Base-by-base conservation (phyloP, 495 filamentous ascomycete species). In the Podospora appendiculata region DNA sequence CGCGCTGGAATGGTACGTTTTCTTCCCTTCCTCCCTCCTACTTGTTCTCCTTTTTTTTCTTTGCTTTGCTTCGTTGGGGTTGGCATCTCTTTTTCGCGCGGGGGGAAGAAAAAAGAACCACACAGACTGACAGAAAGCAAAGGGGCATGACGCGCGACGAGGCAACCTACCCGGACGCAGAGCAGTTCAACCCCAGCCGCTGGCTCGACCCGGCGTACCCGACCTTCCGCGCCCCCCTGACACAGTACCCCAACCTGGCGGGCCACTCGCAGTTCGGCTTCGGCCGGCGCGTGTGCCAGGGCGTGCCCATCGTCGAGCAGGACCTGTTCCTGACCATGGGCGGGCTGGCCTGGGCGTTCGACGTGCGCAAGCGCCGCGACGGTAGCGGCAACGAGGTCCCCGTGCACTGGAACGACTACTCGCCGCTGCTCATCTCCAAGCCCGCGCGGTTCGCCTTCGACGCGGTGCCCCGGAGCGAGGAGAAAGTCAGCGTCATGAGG, bases 71-170 rank as follows among this genome's bases (percentile, higher is more conserved):
- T 7, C n/a, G n/a, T n/a, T n/a, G n/a, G n/a, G 5, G 25, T 25
- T 25, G 25, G 25, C 5, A 25, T 25, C 25, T 5, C 25, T 2
- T 25, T n/a, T n/a, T n/a, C n/a, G n/a, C 25, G 2, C 25, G 25
- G 25, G 2, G 2, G 2, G 25, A 25, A 5, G 2, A 5, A 25
- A 25, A 5, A 25, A 25, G 25, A 25, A 25, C 25, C 25, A 25
- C 25, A 4, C 12, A 45, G 19, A 48, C 52, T 33, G 46, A 51
- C 41, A 18, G 4, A 6, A 51, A 72, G n/a, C n/a, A n/a, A 33
- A 68, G 82, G 83, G 79, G 74, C 39, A 85, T 87, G 55, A 78
- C 81, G 32, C 76, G 83, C 46, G 78, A 86, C 57, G 70, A 77
- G 45, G 53, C 60, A 11, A 70, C 72, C 13, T 87, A 84, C 50